Base-by-base conservation (phyloP, 192 early-diverging fungal genomes). In the Thamnidium elegans region DNA sequence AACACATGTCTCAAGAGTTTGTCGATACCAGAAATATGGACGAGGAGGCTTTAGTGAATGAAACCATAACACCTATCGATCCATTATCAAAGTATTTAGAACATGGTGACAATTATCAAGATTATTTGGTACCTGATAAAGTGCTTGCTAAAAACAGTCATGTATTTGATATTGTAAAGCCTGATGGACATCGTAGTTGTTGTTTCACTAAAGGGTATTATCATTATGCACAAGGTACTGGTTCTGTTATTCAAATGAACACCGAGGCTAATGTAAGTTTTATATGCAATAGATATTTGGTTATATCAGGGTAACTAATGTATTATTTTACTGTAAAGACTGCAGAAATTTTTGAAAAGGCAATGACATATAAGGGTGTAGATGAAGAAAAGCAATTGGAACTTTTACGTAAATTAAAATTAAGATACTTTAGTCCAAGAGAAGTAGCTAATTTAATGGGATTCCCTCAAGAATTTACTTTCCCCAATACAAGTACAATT, bases 161-260 rank as follows among this genome's bases (percentile, higher is more conserved):
- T 4, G 58, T 79, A 9, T 85, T 85, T 77, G 84, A 91, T 72
- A 86, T 91, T 19, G 87, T 93, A 17, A 87, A 86, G 47, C 77
- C 82, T 1, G 68, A 75, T 17, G 79, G 77, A 15, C 77, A 67
- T 44, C 73, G 87, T 36, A 86, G 89, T 19, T 91, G 89, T 63
- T 93, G 91, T 69, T 93, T 93, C 65, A 93, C 91, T 14, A 93
- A 93, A 75, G 83, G 87, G 11, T 93, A 91, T 69, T 82, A 81
- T 51, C 87, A 89, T 58, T 85, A 80, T 73, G 84, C 81, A 17
- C 79, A 85, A 63, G 78, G 78, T 7, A 85, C 78, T 17, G 82
- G 68, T 7, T 85, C 84, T 15, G 79, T 85, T 48, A 54, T 83
- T 4, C 84, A 85, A 65, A 68, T 81, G 75, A 73, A 66, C 26